Percentiles rank a stretch among this genome's conserved stretches.
These are phyloP conservation scores for Aaosphaeria pasadenensis DNA, from an alignment of 2,329 filamentous ascomycete species.

Conservation along the genomic window DNA sequence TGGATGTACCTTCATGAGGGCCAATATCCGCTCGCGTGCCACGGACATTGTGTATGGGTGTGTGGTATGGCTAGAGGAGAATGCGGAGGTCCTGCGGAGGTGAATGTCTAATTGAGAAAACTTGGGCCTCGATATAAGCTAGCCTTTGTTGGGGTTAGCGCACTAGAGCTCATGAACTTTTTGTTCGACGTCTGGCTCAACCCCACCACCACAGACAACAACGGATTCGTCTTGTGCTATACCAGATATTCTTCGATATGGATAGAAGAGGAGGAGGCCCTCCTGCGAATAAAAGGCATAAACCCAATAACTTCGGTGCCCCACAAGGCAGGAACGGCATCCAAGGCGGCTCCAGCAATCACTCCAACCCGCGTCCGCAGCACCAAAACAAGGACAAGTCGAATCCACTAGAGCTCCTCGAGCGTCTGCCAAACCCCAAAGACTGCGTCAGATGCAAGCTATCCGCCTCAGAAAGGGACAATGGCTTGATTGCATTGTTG, in stretches of 20 bases:
- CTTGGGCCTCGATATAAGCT: conserved; percentile 11
- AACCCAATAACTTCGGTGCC: too few species aligned
- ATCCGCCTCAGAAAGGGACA: conserved; percentile 19
- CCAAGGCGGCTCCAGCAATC: too few species aligned
- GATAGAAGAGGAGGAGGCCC: too few species aligned
- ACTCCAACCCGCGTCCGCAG: too few species aligned
- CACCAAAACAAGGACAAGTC: too few species aligned
- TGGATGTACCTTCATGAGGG: conserved; percentile 71
- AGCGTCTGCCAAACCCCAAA: conserved; percentile 9
- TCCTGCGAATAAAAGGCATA: too few species aligned
- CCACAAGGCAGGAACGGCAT: too few species aligned
- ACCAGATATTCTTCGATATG: too few species aligned
- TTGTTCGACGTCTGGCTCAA: neutral
- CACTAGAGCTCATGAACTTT: neutral
- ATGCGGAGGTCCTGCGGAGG: conserved; percentile 2
- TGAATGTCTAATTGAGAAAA: conserved; percentile 6
- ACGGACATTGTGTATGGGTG: conserved; percentile 37
- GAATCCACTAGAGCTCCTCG: neutral
- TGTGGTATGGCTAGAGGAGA: neutral
- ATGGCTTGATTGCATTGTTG: conserved; percentile 27
- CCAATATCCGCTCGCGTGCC: conserved; percentile 53
- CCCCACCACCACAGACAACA: conserved; percentile 2
- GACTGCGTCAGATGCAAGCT: conserved; percentile 14
- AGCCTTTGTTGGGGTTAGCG: neutral
- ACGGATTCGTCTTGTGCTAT: conserved; percentile 3